Base-by-base conservation (phyloP, 1,284 basidiomycete genomes). In the Phlebopus sp. region DNA sequence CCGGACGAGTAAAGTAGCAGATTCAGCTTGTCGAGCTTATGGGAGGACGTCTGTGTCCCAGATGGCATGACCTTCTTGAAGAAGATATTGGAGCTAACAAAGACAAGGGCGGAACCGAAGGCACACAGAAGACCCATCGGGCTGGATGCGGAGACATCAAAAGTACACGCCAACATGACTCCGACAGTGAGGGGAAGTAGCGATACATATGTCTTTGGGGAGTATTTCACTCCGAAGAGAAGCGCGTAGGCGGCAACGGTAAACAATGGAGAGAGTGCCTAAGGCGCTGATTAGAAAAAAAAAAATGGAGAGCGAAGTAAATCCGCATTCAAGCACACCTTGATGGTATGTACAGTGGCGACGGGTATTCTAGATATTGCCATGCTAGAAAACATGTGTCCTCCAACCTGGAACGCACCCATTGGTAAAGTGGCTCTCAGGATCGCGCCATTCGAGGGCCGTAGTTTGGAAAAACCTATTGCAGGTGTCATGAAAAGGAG, bases 61-160 rank as follows among this genome's bases (percentile, higher is more conserved):
- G 83, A 82, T 1, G 94, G 94, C 77, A 99, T 87, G 52, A 99
- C 86, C 75, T 97, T 98, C 72, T 99, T 99, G 79, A 96, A 97
- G 70, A 96, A 97, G 60, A 99, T 98, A 72, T 99, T 99, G 56
- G 95, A 95, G 51, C 90, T 92, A 43, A 99, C 97, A 65, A 99
- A 98, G 56, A 99, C 84, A 51, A 98, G 70, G 19, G 95, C 95
- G 13, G 92, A 96, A 32, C 93, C 93, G 60, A 97, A 92, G 3
- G 94, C 93, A 66, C 90, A 96, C 13, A 95, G 70, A 19, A 97
- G 72, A 15, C 94, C 94, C 39, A 88, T 71, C 5, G 81, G 70
- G 67, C 95, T 96, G 38, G 89, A 91, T 5, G 84, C 82, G 3
- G 91, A 90, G 47, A 95, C 74, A 69, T 97, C 93, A 62, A 92